Base-by-base conservation (phyloP, 305 asterid genomes). In the Solanum hybrid region DNA sequence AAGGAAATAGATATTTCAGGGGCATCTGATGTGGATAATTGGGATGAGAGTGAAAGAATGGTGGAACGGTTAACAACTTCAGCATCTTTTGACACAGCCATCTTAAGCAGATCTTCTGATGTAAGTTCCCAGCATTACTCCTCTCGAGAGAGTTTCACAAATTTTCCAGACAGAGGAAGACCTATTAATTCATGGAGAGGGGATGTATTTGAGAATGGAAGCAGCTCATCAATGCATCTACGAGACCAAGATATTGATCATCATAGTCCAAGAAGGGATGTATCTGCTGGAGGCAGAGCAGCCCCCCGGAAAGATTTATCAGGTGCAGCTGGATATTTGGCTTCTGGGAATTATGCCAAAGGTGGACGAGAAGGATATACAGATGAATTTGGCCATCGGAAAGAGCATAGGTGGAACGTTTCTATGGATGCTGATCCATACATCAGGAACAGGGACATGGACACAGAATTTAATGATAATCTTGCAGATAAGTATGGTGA, bases 11-110 rank as follows among this genome's bases (percentile, higher is more conserved):
- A 92, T 89, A 22, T 88, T 60, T 90, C 93, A 9, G 82, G 91
- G 92, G 89, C 92, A 87, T 88, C 88, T 29, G 97, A 95, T 88
- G 81, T 92, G 91, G 98, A 96, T 88, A 91, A 94, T 38, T 96
- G 99, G 99, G 99, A 96, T 93, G 98, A 95, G 89, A 91, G 95
- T 75, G 98, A 98, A 93, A 94, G 96, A 93, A 91, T 94, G 95
- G 95, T 96, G 85, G 98, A 95, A 66, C 94, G 96, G 82, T 93
- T 93, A 90, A 90, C 91, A 71, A 88, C 93, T 90, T 92, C 96
- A 82, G 92, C 93, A 45, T 89, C 96, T 66, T 93, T 91, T 89
- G 96, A 94, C 90, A 90, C 95, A 87, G 92, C 95, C 78, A 87
- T 91, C 91, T 86, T 90, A 89, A 91, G 90, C 88, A 93, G 95